Evolutionary conservation across 2,329 filamentous ascomycete genomes (phyloP).

Genomic region (Sclerotinia spermophila): DNA sequence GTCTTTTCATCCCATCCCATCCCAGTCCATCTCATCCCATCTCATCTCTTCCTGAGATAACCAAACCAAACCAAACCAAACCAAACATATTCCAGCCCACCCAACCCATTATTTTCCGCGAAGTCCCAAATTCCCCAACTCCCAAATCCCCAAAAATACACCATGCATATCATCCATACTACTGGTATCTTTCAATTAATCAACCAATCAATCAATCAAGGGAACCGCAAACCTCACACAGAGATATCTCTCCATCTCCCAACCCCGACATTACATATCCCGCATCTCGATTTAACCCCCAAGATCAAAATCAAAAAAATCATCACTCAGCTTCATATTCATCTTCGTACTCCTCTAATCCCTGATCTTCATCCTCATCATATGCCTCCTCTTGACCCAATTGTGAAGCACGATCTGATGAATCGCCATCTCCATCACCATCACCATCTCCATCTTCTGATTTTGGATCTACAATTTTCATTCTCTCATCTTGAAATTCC

Average conservation of each 20-base stretch:
- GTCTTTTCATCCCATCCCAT: background rate
- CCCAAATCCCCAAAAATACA: background rate
- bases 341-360: background rate
- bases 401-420: constrained; percentile 25
- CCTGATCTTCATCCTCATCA: constrained; percentile 32
- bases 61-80: too few species aligned
- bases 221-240: background rate
- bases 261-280: background rate
- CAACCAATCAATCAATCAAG: background rate
- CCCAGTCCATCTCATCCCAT: background rate
- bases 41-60: background rate
- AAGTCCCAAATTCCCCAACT: background rate
- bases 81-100: background rate
- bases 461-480: background rate
- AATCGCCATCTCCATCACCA: constrained; percentile 1
- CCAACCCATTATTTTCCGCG: background rate
- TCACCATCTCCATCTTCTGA: background rate
- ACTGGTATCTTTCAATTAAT: constrained; percentile 15
- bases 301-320: background rate
- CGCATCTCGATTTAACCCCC: background rate
- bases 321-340: constrained; percentile 4
- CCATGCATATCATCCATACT: background rate
- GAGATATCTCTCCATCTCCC: background rate
- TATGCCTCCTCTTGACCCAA: constrained; percentile 31
- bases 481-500: background rate